phyloP scores from a whole-genome alignment of 2,329 filamentous ascomycete species.

The Fusarium devonianum region DNA sequence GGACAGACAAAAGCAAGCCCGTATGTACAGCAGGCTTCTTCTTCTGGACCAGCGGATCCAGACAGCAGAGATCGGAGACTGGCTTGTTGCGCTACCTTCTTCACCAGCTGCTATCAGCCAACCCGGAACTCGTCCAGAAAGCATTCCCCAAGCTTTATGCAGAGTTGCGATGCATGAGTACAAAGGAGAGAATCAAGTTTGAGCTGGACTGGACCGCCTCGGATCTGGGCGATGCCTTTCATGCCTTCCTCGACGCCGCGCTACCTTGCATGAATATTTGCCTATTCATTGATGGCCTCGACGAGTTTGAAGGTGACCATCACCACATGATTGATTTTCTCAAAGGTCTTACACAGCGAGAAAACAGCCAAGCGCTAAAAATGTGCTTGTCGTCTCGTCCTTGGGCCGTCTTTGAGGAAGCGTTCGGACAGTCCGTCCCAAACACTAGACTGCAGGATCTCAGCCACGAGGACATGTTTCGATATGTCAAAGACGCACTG shows the following conservation, averaged over 20 bases:
- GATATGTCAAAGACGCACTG: constrained; percentile 37
- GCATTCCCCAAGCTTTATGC: constrained; percentile 44
- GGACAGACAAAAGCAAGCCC: constrained; percentile 38
- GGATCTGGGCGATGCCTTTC: constrained; percentile 41
- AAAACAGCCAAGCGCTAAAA: constrained; percentile 35
- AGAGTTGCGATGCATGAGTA: constrained; percentile 38
- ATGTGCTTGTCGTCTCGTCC: constrained; percentile 46
- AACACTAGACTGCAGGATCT: constrained; percentile 40
- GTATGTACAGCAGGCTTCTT: constrained; percentile 51
- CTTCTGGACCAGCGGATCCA: constrained; percentile 54
- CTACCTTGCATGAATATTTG: constrained; percentile 38
- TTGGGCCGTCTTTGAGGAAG: constrained; percentile 40
- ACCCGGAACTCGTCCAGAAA: constrained; percentile 35
- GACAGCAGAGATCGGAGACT: constrained; percentile 48
- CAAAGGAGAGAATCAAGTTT: constrained; percentile 43
- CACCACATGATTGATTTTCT: constrained; percentile 42
- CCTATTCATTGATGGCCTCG: constrained; percentile 45
- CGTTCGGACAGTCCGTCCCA: constrained; percentile 38
- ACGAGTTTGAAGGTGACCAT: constrained; percentile 46
- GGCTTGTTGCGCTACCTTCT: constrained; percentile 49
- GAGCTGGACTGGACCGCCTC: constrained; percentile 42
- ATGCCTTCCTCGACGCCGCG: constrained; percentile 31
- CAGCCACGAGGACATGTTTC: constrained; percentile 39
- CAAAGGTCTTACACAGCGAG: constrained; percentile 26
- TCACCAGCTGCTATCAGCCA: constrained; percentile 44